Evolutionary conservation across 305 asterid species (phyloP), one percentile per base, ranked within the genome.

Genomic region (Fraxinus ornus): DNA sequence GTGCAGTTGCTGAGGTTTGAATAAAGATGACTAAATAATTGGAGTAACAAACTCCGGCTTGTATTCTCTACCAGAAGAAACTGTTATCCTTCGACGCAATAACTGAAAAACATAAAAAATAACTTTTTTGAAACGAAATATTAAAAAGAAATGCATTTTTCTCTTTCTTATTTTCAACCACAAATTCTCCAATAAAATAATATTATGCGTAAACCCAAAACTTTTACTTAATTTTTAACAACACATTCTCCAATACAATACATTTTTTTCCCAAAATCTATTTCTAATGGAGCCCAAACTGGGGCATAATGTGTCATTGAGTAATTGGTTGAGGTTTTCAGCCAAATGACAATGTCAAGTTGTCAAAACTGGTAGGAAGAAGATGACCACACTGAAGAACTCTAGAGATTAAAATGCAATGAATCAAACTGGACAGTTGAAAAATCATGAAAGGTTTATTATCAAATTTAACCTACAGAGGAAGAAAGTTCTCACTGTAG

Each of bases 1-100:
- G 60, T 47, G 79, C 76, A 84, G 84, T 82, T 8, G 70, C 35
- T 72, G 78, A 12, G 6, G 24, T 26, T 8, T 30, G 62, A 79
- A 66, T 36, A 66, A 24, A 75, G 37, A 28, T 39, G 37, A 39
- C 66, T 24, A 68, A 68, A 68, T 39, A 24, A 79, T 9, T 24
- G 71, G n/a, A 68, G 44, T 68, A 71, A 32, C 19, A 71, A 79
- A 57, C 26, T 5, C n/a, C 5, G 0, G 36, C 9, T 76, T 3
- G 77, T 39, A 19, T 22, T 79, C 66, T 79, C 37, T 66, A 79
- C 77, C 28, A 22, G 21, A 72, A 24, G 66, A 79, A 68, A 66
- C n/a, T 5, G 24, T 39, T 66, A 66, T 68, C 4, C 37, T 17
- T 44, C 12, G 21, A 75, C 5, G 22, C 8, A 35, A 41, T 41